A percentile compares a stretch with the other conserved stretches of the same genome.
phyloP scores from a whole-genome alignment of 1,284 basidiomycete genomes.

The Peniophora sp. region DNA sequence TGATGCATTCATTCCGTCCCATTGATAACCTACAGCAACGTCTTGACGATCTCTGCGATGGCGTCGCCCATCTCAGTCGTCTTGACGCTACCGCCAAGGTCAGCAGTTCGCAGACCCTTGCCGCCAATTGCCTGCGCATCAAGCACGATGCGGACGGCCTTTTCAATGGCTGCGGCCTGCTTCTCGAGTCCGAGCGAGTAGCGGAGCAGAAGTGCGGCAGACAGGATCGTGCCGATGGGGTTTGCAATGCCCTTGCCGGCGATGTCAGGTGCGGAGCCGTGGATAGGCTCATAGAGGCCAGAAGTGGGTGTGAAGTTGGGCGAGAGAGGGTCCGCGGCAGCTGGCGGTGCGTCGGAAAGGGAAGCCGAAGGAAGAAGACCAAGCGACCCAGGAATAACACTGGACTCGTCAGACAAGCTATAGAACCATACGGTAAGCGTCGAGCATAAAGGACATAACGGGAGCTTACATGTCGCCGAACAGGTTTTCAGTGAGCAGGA shows the following conservation, averaged over 20 bases:
- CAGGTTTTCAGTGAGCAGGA: constrained; percentile 91
- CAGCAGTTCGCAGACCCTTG: constrained; percentile 75
- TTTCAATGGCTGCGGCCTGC: constrained; percentile 81
- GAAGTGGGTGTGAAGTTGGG: constrained; percentile 65
- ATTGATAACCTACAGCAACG: constrained; percentile 36
- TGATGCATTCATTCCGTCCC: neutral
- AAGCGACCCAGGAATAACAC: constrained; percentile 96
- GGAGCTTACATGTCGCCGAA: constrained; percentile 86
- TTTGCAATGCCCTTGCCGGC: constrained; percentile 94
- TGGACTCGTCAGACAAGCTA: constrained; percentile 92
- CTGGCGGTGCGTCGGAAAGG: constrained; percentile 79
- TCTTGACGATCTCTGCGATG: constrained; percentile 72
- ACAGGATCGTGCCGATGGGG: constrained; percentile 95
- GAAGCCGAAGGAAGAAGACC: constrained; percentile 96
- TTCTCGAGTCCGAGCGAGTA: constrained; percentile 88
- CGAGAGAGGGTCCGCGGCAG: constrained; percentile 42
- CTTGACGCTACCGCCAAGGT: constrained; percentile 75
- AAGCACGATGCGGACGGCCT: constrained; percentile 83
- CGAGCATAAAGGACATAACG: constrained; percentile 1
- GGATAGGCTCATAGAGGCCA: constrained; percentile 96
- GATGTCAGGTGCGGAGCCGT: constrained; percentile 94
- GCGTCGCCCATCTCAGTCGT: constrained; percentile 83
- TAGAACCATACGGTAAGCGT: neutral
- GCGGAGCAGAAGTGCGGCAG: constrained; percentile 89
- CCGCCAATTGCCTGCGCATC: constrained; percentile 73